phyloP scores from a whole-genome alignment of 1,284 basidiomycete species.

The Coriolopsis trogii region DNA sequence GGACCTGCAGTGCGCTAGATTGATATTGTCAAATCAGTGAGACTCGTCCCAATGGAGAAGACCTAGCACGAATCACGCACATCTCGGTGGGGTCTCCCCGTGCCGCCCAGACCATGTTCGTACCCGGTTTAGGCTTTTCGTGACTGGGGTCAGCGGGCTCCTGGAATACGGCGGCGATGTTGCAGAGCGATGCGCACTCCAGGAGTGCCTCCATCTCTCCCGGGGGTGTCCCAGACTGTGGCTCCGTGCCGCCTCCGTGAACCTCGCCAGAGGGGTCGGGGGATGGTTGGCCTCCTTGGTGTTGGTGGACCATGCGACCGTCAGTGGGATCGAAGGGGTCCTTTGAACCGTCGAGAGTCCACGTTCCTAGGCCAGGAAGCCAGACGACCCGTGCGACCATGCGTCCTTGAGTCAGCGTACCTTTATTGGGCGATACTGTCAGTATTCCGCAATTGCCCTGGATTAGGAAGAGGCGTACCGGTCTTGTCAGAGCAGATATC shows the following conservation, averaged over 20 bases:
- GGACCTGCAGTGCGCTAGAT: constrained; percentile 30
- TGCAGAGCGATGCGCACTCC: constrained; percentile 15
- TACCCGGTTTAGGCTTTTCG: constrained; percentile 2
- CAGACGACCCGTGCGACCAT: constrained; percentile 61
- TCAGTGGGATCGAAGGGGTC: constrained; percentile 12
- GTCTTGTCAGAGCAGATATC: constrained; percentile 4
- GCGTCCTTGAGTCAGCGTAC: constrained; percentile 61
- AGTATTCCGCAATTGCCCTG: constrained; percentile 61
- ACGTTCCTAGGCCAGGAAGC: constrained; percentile 39
- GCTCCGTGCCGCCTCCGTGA: neutral
- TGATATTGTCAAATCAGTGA: constrained; percentile 58
- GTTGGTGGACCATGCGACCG: constrained; percentile 4
- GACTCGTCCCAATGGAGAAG: neutral
- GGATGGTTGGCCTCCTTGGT: neutral
- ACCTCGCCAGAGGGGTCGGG: neutral
- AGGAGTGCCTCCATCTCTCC: constrained; percentile 5
- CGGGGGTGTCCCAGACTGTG: neutral
- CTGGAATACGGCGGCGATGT: constrained; percentile 8
- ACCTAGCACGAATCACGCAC: constrained; percentile 35
- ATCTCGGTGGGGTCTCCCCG: constrained; percentile 73
- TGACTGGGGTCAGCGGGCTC: neutral
- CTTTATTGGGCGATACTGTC: constrained; percentile 69
- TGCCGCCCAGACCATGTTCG: constrained; percentile 54
- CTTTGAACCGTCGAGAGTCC: neutral
- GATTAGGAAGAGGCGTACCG: neutral